Percentiles rank a stretch among this genome's conserved stretches.
Evolutionary conservation across 371 early-diverging fungal genomes (phyloP).

Genomic region (Mortierella sp.): DNA sequence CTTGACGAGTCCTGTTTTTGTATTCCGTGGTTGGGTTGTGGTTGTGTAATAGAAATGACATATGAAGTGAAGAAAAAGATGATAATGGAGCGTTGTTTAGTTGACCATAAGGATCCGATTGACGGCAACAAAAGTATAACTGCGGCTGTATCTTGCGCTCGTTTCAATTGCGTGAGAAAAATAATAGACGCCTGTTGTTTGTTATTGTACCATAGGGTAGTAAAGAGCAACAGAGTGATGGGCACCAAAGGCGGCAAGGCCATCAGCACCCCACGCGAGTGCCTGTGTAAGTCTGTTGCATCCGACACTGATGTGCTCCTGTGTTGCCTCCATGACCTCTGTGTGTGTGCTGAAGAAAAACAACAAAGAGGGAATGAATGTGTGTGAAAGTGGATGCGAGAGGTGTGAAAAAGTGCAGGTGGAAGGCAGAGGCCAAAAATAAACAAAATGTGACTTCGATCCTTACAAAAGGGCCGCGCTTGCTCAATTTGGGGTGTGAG

Average conservation of each 20-base stretch:
- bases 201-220: constrained; percentile 71
- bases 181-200: too few relatives aligned
- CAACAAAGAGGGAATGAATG: neutral
- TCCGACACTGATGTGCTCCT: constrained; percentile 77
- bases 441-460: neutral
- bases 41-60: neutral
- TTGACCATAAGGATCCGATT: neutral
- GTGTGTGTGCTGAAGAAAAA: neutral
- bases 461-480: neutral
- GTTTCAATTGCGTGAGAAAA: too few relatives aligned
- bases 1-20: constrained; percentile 62
- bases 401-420: neutral
- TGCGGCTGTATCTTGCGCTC: too few relatives aligned
- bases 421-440: neutral
- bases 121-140: too few relatives aligned
- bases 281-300: constrained; percentile 80
- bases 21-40: neutral
- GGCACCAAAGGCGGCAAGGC: constrained; percentile 84
- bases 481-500: neutral
- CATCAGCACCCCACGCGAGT: constrained; percentile 76
- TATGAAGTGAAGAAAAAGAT: neutral
- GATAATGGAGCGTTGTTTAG: neutral
- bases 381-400: neutral
- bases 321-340: constrained; percentile 50
- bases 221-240: constrained; percentile 80